phyloP scores from a whole-genome alignment of 495 filamentous ascomycete genomes.

The Aspergillus funiculosus region DNA sequence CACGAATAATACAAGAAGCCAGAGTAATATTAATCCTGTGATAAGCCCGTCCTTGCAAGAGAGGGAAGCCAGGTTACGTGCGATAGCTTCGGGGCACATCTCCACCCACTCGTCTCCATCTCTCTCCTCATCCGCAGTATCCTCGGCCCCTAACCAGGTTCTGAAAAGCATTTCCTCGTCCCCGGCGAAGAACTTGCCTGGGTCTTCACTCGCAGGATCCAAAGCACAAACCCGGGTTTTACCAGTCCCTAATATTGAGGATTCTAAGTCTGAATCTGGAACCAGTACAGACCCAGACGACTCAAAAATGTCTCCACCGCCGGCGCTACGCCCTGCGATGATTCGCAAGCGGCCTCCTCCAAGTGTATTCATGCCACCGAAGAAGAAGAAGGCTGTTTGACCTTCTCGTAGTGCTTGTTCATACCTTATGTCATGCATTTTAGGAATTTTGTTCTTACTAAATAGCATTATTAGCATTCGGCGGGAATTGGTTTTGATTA shows the following conservation, averaged over 20 bases:
- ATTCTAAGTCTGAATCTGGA: slow-evolving; percentile 1
- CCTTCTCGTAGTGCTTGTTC: not conserved
- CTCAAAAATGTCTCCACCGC: slow-evolving; percentile 11
- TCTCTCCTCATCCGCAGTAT: not conserved
- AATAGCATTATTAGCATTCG: slow-evolving; percentile 1
- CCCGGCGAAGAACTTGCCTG: slow-evolving; percentile 1
- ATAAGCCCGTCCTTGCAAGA: slow-evolving; percentile 23
- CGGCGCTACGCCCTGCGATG: slow-evolving; percentile 18
- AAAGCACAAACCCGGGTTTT: not conserved
- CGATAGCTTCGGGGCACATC: slow-evolving; percentile 24
- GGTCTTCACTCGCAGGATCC: not conserved
- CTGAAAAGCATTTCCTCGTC: slow-evolving; percentile 1
- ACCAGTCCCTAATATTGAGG: not conserved
- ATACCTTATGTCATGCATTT: not conserved
- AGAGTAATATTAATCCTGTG: slow-evolving; percentile 3
- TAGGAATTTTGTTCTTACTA: not conserved
- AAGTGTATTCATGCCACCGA: slow-evolving; percentile 39
- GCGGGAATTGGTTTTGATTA: not conserved
- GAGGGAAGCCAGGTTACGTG: slow-evolving; percentile 28
- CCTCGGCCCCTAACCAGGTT: not conserved
- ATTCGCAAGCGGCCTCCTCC: slow-evolving; percentile 32
- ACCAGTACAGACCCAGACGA: not conserved
- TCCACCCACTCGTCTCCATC: slow-evolving; percentile 7
- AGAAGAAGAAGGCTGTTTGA: slow-evolving; percentile 27
- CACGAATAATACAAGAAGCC: not conserved